Conservation (phyloP, 345 rosid genomes). For the Nasturtium officinale region DNA sequence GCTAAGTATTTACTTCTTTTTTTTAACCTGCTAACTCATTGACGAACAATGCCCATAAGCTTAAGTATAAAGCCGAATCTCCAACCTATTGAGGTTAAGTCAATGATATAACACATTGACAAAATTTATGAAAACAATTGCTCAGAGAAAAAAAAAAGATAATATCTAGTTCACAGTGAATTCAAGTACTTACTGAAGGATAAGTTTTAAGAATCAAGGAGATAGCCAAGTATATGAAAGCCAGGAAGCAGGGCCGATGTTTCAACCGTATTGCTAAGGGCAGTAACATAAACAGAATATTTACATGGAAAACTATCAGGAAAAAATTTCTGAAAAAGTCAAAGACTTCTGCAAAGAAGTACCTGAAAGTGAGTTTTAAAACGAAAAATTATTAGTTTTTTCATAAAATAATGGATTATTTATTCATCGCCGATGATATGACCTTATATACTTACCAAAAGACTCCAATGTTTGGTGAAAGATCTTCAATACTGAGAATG, state of each 20-base stretch:
- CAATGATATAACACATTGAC: not conserved
- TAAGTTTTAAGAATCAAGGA: conserved; percentile 88
- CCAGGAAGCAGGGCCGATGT: conserved; percentile 91
- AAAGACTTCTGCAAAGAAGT: conserved; percentile 97
- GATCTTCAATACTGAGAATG: conserved; percentile 88
- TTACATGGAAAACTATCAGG: conserved; percentile 81
- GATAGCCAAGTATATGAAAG: conserved; percentile 78
- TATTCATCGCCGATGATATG: not conserved
- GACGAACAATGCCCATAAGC: conserved; percentile 76
- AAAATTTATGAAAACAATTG: conserved; percentile 1
- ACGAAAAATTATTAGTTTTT: conserved; percentile 8
- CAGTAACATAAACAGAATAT: conserved; percentile 77
- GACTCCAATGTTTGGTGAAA: conserved; percentile 92
- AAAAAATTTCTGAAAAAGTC: conserved; percentile 89
- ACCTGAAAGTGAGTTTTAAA: conserved; percentile 60
- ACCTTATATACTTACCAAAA: conserved; percentile 62
- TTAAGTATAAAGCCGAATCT: conserved; percentile 84
- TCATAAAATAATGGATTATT: conserved; percentile 1
- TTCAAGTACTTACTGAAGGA: conserved; percentile 72
- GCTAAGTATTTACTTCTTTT: conserved; percentile 1
- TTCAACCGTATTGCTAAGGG: conserved; percentile 85
- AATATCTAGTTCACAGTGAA: not conserved
- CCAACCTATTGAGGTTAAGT: conserved; percentile 64
- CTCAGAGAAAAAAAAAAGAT: not conserved
- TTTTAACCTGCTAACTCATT: conserved; percentile 87